Evolutionary conservation across 2,329 filamentous ascomycete species (phyloP).

Genomic region (Microcyclospora pomicola): DNA sequence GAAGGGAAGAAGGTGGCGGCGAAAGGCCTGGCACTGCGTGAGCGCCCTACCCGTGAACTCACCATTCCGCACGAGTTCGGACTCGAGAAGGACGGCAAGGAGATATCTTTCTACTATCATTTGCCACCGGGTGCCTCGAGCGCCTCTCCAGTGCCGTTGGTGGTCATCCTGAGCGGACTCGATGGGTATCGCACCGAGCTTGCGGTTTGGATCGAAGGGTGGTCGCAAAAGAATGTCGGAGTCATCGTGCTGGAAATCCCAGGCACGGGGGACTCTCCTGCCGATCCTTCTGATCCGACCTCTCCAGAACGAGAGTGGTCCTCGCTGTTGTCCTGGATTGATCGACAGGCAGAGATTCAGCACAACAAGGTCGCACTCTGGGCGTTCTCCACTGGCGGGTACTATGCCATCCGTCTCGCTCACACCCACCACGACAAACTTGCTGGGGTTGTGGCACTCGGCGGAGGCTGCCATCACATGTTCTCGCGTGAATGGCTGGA

Average conservation of each 20-base stretch:
- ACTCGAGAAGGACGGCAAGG: constrained; percentile 36
- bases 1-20: constrained; percentile 51
- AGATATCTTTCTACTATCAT: constrained; percentile 53
- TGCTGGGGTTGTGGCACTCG: constrained; percentile 38
- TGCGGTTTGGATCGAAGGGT: constrained; percentile 38
- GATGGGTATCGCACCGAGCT: constrained; percentile 47
- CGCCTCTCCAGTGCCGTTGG: constrained; percentile 33
- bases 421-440: constrained; percentile 42
- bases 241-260: constrained; percentile 42
- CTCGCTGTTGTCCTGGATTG: constrained; percentile 42
- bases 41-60: constrained; percentile 47
- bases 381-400: constrained; percentile 46
- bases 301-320: constrained; percentile 41
- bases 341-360: constrained; percentile 34
- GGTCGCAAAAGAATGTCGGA: constrained; percentile 35
- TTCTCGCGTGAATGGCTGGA: constrained; percentile 42
- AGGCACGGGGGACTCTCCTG: constrained; percentile 44
- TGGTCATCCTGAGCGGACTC: constrained; percentile 45
- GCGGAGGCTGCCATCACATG: constrained; percentile 46
- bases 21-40: constrained; percentile 39
- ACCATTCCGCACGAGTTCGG: constrained; percentile 44
- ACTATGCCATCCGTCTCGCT: constrained; percentile 43
- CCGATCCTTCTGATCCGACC: constrained; percentile 30
- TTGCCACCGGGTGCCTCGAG: constrained; percentile 36
- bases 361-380: constrained; percentile 37